Evolutionary conservation across 2,329 filamentous ascomycete genomes (phyloP).

Genomic region (Cadophora gregata): DNA sequence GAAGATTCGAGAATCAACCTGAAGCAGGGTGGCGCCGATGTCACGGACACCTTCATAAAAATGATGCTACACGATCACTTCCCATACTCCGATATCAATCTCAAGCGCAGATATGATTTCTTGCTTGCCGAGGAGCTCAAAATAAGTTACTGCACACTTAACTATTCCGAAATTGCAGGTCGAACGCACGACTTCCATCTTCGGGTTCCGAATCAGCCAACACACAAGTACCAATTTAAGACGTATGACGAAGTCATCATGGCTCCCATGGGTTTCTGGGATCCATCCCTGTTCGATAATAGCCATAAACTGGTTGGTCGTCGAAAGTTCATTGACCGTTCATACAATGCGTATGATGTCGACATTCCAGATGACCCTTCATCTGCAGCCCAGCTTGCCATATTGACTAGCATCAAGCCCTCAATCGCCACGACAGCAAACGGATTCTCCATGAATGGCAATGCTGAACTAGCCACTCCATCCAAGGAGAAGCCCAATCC

Average conservation of each 20-base stretch:
- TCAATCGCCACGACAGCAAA: slow-evolving; percentile 55
- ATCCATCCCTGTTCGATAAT: slow-evolving; percentile 86
- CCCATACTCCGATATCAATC: slow-evolving; percentile 92
- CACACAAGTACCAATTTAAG: slow-evolving; percentile 93
- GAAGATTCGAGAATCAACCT: slow-evolving; percentile 95
- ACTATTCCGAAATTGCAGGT: slow-evolving; percentile 86
- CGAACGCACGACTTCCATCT: slow-evolving; percentile 91
- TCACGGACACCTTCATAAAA: slow-evolving; percentile 93
- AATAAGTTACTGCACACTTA: slow-evolving; percentile 89
- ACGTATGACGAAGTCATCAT: slow-evolving; percentile 95
- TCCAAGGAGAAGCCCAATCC: slow-evolving; percentile 69
- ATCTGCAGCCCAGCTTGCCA: slow-evolving; percentile 80
- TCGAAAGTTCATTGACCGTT: slow-evolving; percentile 82
- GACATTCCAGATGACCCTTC: slow-evolving; percentile 86
- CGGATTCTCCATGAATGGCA: slow-evolving; percentile 43
- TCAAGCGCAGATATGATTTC: slow-evolving; percentile 89
- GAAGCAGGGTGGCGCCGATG: slow-evolving; percentile 90
- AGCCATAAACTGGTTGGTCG: slow-evolving; percentile 78
- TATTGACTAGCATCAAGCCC: slow-evolving; percentile 65
- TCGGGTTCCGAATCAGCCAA: slow-evolving; percentile 85
- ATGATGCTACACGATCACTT: slow-evolving; percentile 99
- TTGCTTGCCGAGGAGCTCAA: slow-evolving; percentile 95
- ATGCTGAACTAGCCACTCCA: slow-evolving; percentile 61
- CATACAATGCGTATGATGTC: slow-evolving; percentile 92
- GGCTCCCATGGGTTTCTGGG: slow-evolving; percentile 94